Evolutionary conservation across 2,329 filamentous ascomycete species (phyloP), one percentile per base, ranked within the genome.

Genomic region (Dactylellina parvicollis): DNA sequence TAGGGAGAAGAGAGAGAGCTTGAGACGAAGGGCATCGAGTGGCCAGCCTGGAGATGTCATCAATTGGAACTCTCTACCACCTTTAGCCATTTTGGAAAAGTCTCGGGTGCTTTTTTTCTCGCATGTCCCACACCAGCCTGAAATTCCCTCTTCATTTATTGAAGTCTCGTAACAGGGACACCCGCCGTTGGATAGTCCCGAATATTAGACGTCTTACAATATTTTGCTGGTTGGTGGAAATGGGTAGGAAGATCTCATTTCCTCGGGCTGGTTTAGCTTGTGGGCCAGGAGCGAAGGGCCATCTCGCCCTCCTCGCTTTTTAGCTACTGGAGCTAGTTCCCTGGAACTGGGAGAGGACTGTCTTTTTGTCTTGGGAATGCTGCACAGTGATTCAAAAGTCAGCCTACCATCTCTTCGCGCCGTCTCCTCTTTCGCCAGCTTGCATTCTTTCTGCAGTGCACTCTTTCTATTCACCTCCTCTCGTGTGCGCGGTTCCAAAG

Each of bases 61-160:
- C 26, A 38, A 22, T 56, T 52, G 40, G 38, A 24, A 49, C 18
- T 18, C 16, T 73, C 60, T 73, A 73, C 69, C 69, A 66, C 44
- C 46, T 73, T 73, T 73, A 73, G 69, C 69, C 60, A 66, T 66
- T 73, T 73, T 65, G 69, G 66, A 71, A n/a, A n/a, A 47, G 26
- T 34, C 50, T 30, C 36, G 44, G 69, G 61, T 20, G 14, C 10
- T 42, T 42, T 50, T 32, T 26, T 34, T 30, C 60, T 54, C 44
- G 62, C 44, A 66, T 42, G 42, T 52, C 36, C 67, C 67, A 62
- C 52, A 54, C 60, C 50, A 40, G 55, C 56, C 59, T 50, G 9
- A 65, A 73, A 73, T 73, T 73, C 60, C 60, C 69, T 65, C 67
- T 46, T 44, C 40, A 42, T 47, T 47, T 42, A 40, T 56, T 55